These are phyloP conservation scores for Apiotrichum akiyoshidainum DNA, from an alignment of 1,284 basidiomycete genomes.

Conservation along the genomic window DNA sequence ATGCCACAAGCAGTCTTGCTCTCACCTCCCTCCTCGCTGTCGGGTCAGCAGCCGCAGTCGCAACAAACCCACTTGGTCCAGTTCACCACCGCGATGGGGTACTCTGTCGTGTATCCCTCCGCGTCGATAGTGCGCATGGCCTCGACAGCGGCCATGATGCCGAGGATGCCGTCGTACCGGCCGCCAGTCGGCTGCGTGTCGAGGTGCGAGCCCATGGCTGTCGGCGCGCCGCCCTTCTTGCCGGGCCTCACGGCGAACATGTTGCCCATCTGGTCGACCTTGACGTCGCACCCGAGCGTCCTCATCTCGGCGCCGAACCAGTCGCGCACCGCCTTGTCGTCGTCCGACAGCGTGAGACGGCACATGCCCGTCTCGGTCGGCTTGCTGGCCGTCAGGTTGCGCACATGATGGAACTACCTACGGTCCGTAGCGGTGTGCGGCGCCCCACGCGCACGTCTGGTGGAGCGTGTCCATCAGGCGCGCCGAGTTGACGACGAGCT, in stretches of 20 bases:
- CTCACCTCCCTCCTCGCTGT: neutral
- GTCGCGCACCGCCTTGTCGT: slow-evolving; percentile 35
- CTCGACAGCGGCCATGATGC: slow-evolving; percentile 29
- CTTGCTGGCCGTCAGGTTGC: slow-evolving; percentile 1
- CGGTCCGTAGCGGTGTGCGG: slow-evolving; percentile 6
- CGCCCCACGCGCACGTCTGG: slow-evolving; percentile 32
- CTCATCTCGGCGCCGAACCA: slow-evolving; percentile 38
- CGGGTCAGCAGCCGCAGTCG: neutral
- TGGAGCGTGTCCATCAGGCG: slow-evolving; percentile 35
- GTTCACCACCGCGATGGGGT: slow-evolving; percentile 23
- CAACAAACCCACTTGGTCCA: slow-evolving; percentile 27
- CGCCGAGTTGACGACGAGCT: slow-evolving; percentile 20
- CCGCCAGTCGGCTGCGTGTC: slow-evolving; percentile 39
- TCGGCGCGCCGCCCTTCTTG: slow-evolving; percentile 22
- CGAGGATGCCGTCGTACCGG: slow-evolving; percentile 37
- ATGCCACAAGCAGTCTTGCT: too few relatives aligned
- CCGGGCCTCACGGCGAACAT: slow-evolving; percentile 38
- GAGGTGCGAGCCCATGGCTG: slow-evolving; percentile 35
- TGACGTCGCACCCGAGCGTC: slow-evolving; percentile 36
- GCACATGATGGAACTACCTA: neutral
- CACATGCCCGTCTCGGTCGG: slow-evolving; percentile 20
- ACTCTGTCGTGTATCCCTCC: slow-evolving; percentile 13
- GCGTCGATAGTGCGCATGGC: slow-evolving; percentile 23
- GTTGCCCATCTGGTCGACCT: slow-evolving; percentile 42
- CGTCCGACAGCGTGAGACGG: slow-evolving; percentile 34